These are phyloP conservation scores for Adansonia rubrostipa DNA, from an alignment of 441 rosid species.

Conservation along the genomic window DNA sequence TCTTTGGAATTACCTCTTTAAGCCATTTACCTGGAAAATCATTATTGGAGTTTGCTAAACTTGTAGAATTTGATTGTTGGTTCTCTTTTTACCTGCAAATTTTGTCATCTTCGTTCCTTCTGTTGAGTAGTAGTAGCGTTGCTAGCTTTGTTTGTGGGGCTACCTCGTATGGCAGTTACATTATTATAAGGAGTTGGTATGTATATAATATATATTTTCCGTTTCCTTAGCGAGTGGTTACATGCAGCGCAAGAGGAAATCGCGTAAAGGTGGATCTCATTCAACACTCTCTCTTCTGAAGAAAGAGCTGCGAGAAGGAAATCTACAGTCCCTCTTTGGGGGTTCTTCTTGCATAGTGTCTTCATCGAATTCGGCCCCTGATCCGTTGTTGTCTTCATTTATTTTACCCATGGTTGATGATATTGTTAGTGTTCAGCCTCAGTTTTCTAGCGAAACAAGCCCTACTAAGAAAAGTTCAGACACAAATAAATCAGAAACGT, in stretches of 20 bases:
- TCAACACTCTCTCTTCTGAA: constrained; percentile 78
- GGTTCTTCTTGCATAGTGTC: constrained; percentile 70
- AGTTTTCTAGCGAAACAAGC: constrained; percentile 50
- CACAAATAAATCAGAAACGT: constrained; percentile 58
- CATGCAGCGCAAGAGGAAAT: constrained; percentile 93
- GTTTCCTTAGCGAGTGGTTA: constrained; percentile 63
- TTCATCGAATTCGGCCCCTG: constrained; percentile 78
- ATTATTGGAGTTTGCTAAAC: not conserved
- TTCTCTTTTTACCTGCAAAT: not conserved
- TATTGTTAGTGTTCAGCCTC: constrained; percentile 46
- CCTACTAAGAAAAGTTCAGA: constrained; percentile 53
- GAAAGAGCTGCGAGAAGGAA: constrained; percentile 91
- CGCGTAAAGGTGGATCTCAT: constrained; percentile 79
- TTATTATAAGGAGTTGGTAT: not conserved
- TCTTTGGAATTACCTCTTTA: constrained; percentile 10
- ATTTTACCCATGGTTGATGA: constrained; percentile 79
- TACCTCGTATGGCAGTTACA: constrained; percentile 1
- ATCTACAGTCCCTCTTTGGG: constrained; percentile 75
- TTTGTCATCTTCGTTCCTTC: not conserved
- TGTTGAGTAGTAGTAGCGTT: constrained; percentile 5
- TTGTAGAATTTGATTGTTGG: not conserved
- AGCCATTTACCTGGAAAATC: not conserved
- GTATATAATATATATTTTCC: not conserved
- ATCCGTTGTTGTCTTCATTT: constrained; percentile 87
- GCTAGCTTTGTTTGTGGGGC: constrained; percentile 14